Evolutionary conservation across 768 basidiomycete species (phyloP), one percentile per base, ranked within the genome.

Genomic region (Pleurotus salmoneostramineus): DNA sequence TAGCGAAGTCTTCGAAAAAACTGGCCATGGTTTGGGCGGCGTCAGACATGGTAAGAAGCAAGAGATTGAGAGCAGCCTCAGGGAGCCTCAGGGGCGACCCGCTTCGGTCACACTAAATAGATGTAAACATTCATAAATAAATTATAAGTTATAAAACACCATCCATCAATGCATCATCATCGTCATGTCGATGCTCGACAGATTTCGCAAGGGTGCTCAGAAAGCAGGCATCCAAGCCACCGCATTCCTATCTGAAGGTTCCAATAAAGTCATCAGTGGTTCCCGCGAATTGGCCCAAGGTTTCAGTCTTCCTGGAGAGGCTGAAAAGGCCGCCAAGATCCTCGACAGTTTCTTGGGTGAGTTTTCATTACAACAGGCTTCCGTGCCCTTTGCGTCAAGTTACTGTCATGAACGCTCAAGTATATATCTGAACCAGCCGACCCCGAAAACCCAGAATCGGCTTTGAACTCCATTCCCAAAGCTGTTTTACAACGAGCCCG

Each of bases 401-500:
- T 55, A 66, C 34, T 63, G 34, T 34, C 35, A 42, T 27, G 32
- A 43, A 59, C 50, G 31, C 15, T 40, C 59, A 31, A 45, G 42
- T 52, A 6, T 32, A 31, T 31, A 15, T 21, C 8, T 14, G 44
- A 33, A 27, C 21, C 62, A 95, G 95, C 95, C 59, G 87, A 96
- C 72, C 95, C 96, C 12, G 80, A 83, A 35, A 78, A 87, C 62
- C 95, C 95, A 11, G 82, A 90, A 66, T 93, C 93, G 37, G 96
- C 95, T 1, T 85, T 98, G 58, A 98, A 98, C 69, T 72, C 95
- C 2, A 89, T 98, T 65, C 96, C 96, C 2, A 96, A 97, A 70
- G 90, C 87, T 7, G 93, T 98, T 50, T 73, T 99, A 14, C 90
- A 91, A 64, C 81, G 84, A 56, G 94, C 96, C 14, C 83, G 95